Conservation (phyloP, 352 stramenopile genomes). For the Hyaloperonospora brassicae region DNA sequence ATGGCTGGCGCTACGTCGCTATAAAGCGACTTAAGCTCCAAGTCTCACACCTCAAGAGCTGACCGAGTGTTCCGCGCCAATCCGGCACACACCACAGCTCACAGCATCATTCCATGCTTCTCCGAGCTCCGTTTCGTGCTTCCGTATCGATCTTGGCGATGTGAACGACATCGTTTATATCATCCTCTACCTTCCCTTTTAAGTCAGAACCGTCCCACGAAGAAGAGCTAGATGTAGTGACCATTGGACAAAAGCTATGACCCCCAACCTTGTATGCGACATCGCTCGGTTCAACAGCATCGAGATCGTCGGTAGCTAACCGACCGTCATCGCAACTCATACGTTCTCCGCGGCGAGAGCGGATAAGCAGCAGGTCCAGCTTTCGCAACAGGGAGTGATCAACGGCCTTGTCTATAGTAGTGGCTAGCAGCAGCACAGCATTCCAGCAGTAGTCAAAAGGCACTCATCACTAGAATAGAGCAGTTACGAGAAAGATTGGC, state of each 20-base stretch:
- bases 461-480: conserved; percentile 53
- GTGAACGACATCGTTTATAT: conserved; percentile 5
- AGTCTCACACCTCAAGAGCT: conserved; percentile 49
- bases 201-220: conserved; percentile 19
- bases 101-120: conserved; percentile 44
- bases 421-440: conserved; percentile 52
- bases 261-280: conserved; percentile 6
- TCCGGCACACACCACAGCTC: conserved; percentile 31
- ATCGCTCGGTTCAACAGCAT: too few relatives aligned
- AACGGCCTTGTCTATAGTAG: conserved; percentile 54
- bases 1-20: conserved; percentile 37
- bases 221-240: conserved; percentile 21
- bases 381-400: conserved; percentile 59
- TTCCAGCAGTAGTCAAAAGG: conserved; percentile 46
- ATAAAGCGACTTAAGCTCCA: conserved; percentile 63
- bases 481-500: conserved; percentile 51
- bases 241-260: conserved; percentile 7
- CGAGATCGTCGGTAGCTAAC: too few relatives aligned
- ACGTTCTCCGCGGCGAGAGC: conserved; percentile 27
- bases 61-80: conserved; percentile 49
- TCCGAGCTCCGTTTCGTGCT: conserved; percentile 26
- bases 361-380: conserved; percentile 48
- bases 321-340: not conserved
- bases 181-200: conserved; percentile 13
- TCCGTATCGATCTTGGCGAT: conserved; percentile 3